A percentile compares a stretch with the other conserved stretches of the same genome.
Conservation (phyloP, 345 rosid species). For the Salix koriyanagi region DNA sequence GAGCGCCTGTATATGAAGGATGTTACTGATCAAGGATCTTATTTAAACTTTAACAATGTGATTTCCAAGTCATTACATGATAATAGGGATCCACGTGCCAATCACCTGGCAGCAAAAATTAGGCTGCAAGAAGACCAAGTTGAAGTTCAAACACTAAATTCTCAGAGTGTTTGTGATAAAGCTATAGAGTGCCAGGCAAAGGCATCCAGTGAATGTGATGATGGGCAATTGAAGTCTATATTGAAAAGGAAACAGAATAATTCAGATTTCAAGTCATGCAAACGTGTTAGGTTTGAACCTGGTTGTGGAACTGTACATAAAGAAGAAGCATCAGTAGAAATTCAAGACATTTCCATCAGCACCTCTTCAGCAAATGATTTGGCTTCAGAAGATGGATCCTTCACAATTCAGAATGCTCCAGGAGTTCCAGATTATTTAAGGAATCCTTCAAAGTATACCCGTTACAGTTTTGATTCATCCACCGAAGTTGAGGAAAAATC, state of each 20-base stretch:
- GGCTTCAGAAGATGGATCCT: conserved; percentile 18
- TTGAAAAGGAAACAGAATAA: conserved; percentile 51
- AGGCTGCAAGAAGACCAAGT: conserved; percentile 23
- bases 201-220: conserved; percentile 1
- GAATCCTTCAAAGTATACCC: conserved; percentile 74
- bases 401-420: conserved; percentile 14
- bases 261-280: conserved; percentile 41
- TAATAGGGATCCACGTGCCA: conserved; percentile 16
- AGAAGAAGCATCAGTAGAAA: conserved; percentile 26
- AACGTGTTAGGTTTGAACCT: conserved; percentile 64
- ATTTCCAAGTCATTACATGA: not conserved
- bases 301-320: conserved; percentile 21
- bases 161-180: not conserved
- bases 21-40: conserved; percentile 10
- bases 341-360: conserved; percentile 12
- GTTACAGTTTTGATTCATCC: conserved; percentile 54
- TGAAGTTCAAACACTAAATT: conserved; percentile 9
- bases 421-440: conserved; percentile 64
- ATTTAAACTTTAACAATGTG: conserved; percentile 7
- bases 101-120: conserved; percentile 15
- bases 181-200: conserved; percentile 10
- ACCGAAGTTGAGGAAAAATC: conserved; percentile 57
- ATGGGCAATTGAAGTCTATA: conserved; percentile 38
- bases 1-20: conserved; percentile 21
- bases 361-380: conserved; percentile 23